Evolutionary conservation across 441 rosid species (phyloP), one percentile per base, ranked within the genome.

Genomic region (Flueggea neowawraea): DNA sequence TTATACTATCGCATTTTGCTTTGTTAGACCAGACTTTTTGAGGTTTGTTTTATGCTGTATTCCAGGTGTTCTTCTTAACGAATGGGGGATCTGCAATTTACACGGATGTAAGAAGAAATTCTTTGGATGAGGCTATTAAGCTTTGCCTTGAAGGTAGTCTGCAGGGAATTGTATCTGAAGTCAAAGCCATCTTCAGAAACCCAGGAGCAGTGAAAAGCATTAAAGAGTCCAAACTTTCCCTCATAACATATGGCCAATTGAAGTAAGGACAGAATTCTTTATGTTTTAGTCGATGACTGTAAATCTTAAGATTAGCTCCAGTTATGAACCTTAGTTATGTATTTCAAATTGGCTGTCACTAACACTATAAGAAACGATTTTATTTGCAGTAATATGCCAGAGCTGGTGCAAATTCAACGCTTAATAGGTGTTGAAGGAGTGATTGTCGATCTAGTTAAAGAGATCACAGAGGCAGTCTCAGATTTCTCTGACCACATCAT

Each of bases 81-180:
- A 77, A 86, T 62, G 97, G 98, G 14, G 97, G 97, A 48, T 75
- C 82, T 0, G 84, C 83, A 77, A 53, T 66, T 52, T 86, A 79
- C 78, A 31, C 53, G 16, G 94, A 92, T 54, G 63, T 39, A 2
- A 78, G 97, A 65, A 90, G 98, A 69, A 92, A 92, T 64, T 90
- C 97, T 0, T 54, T 90, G 74, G 96, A 84, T 73, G 96, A 82
- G 61, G 97, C 98, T 17, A 73, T 83, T 16, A 82, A 78, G 67
- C 60, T 93, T n/a, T 83, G 96, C 63, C 31, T 67, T 32, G 90
- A 90, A 58, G 96, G 96, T 12, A 84, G 88, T 32, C 69, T 93
- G 60, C 88, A 93, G 73, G 98, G 98, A 60, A 86, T 90, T 39
- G 97, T 93, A 11, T 88, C 95, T 10, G 97, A 90, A 80, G 86